Percentiles rank a stretch among this genome's conserved stretches.
These are phyloP conservation scores for Cyclotella atomus DNA, from an alignment of 108 stramenopile genomes.

Conservation along the genomic window DNA sequence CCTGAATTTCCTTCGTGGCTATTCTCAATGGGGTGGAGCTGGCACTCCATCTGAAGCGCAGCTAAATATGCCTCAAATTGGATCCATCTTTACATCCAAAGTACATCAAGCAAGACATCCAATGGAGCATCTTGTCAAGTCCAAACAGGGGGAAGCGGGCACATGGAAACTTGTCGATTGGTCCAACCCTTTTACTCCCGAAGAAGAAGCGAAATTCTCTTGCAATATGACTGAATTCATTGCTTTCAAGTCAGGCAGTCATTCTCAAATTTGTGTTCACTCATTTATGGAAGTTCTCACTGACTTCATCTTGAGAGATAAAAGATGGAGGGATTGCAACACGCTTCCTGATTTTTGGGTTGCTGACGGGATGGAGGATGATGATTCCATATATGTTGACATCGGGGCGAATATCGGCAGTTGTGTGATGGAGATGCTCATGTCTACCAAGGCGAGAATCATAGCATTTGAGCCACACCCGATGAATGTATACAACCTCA, in stretches of 20 bases:
- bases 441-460: constrained; percentile 36
- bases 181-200: not conserved
- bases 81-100: no score
- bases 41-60: no score
- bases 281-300: not conserved
- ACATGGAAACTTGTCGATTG: not conserved
- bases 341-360: constrained; percentile 13
- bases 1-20: no score
- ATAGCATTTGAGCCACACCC: constrained; percentile 50
- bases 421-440: constrained; percentile 49
- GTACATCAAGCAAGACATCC: no score
- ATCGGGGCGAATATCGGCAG: constrained; percentile 46
- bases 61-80: no score
- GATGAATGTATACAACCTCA: constrained; percentile 11
- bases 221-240: not conserved
- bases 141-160: no score
- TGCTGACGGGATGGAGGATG: not conserved
- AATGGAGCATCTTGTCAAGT: not conserved
- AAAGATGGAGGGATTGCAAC: constrained; percentile 16
- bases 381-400: constrained; percentile 25
- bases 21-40: no score
- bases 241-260: not conserved
- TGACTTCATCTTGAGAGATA: not conserved
- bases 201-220: no score
- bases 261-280: not conserved